Conservation (phyloP, 805 yeast genomes). For the Ogataea minuta region DNA sequence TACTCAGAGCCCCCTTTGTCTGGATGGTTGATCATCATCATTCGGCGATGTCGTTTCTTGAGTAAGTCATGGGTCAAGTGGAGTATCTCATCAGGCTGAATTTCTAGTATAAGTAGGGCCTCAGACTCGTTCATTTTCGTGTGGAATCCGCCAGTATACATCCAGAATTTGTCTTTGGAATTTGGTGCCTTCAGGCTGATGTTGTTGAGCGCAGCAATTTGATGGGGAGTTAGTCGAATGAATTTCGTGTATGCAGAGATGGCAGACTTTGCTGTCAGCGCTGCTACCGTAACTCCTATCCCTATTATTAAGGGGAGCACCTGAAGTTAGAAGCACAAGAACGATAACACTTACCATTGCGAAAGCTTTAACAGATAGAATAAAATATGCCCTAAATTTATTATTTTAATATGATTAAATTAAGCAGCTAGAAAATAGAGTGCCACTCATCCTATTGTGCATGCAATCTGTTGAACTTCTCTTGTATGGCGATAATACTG, state of each 20-base stretch:
- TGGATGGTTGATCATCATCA: slow-evolving; percentile 84
- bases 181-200: slow-evolving; percentile 22
- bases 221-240: slow-evolving; percentile 32
- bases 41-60: slow-evolving; percentile 67
- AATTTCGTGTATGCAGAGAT: slow-evolving; percentile 34
- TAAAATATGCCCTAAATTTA: not conserved
- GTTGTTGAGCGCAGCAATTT: slow-evolving; percentile 41
- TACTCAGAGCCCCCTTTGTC: slow-evolving; percentile 86
- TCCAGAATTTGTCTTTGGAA: slow-evolving; percentile 30
- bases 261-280: slow-evolving; percentile 45
- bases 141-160: slow-evolving; percentile 62
- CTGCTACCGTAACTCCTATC: slow-evolving; percentile 51
- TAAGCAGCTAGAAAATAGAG: no score
- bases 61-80: slow-evolving; percentile 47
- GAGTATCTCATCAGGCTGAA: slow-evolving; percentile 54
- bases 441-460: no score
- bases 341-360: slow-evolving; percentile 5
- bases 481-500: no score
- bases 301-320: slow-evolving; percentile 54
- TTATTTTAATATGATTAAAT: no score
- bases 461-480: no score
- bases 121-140: slow-evolving; percentile 65
- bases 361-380: not conserved
- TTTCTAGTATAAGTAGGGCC: slow-evolving; percentile 63
- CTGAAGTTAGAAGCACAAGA: slow-evolving; percentile 23